These are phyloP conservation scores for Trichosporon sp. DNA, from an alignment of 1,284 basidiomycete species.

Conservation along the genomic window DNA sequence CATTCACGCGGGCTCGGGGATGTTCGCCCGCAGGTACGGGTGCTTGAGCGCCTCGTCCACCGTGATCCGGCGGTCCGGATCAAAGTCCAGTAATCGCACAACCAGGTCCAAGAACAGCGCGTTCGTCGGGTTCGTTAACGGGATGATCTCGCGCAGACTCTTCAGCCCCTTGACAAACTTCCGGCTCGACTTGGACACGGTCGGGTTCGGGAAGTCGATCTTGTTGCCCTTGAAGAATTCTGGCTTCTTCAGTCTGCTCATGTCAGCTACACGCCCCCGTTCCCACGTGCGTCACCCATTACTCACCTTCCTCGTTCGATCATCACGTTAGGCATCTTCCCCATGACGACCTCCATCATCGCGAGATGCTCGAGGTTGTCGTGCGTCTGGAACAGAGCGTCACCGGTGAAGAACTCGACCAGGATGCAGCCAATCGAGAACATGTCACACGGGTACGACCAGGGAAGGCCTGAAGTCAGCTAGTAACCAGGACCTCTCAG, in stretches of 20 bases:
- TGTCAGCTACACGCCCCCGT: conserved; percentile 4
- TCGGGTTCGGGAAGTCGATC: conserved; percentile 87
- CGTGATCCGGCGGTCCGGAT: conserved; percentile 78
- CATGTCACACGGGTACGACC: conserved; percentile 97
- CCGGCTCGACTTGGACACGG: conserved; percentile 79
- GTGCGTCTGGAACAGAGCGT: conserved; percentile 97
- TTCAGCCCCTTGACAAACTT: conserved; percentile 89
- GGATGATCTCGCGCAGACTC: conserved; percentile 75
- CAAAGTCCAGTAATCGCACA: conserved; percentile 80
- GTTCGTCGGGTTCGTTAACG: conserved; percentile 61
- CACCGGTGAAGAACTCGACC: conserved; percentile 96
- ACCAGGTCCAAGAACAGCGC: conserved; percentile 75
- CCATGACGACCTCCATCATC: conserved; percentile 99
- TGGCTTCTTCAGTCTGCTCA: conserved; percentile 61
- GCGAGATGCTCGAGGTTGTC: conserved; percentile 98
- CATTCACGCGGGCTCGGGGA: conserved; percentile 22
- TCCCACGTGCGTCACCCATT: not conserved
- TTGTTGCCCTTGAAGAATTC: conserved; percentile 86
- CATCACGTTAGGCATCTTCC: conserved; percentile 86
- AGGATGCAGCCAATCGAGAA: conserved; percentile 99
- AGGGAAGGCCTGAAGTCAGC: conserved; percentile 69
- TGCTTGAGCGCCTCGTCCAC: conserved; percentile 83
- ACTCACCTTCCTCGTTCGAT: conserved; percentile 50
- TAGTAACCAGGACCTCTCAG: not conserved
- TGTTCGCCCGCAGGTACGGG: conserved; percentile 61